Evolutionary conservation across 441 rosid species (phyloP).

Genomic region (Syzygium syzygioides): DNA sequence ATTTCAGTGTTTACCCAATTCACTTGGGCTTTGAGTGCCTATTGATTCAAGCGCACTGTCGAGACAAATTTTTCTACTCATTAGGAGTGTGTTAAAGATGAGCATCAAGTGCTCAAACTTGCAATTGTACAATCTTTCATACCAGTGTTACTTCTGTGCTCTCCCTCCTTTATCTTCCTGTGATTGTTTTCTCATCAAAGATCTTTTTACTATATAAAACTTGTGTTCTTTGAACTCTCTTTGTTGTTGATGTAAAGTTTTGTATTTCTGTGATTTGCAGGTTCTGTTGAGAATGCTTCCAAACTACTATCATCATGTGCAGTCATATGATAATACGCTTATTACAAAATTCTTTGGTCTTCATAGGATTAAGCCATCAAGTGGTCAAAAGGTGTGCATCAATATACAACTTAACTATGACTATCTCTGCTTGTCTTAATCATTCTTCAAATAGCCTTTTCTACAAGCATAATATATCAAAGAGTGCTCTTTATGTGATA

Average conservation of each 20-base stretch:
- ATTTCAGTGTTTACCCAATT: neutral
- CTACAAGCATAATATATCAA: neutral
- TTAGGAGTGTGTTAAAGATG: neutral
- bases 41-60: neutral
- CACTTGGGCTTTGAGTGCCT: neutral
- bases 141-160: neutral
- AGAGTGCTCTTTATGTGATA: neutral
- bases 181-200: neutral
- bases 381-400: constrained; percentile 80
- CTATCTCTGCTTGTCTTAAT: neutral
- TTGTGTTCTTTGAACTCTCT: constrained; percentile 1
- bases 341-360: constrained; percentile 97
- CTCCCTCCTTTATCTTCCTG: neutral
- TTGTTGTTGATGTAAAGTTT: constrained; percentile 6
- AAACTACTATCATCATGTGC: constrained; percentile 85
- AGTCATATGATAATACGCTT: constrained; percentile 87
- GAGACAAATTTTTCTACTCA: neutral
- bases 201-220: neutral
- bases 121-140: neutral
- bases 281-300: constrained; percentile 98
- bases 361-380: constrained; percentile 97
- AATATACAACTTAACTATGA: neutral
- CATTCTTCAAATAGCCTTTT: neutral
- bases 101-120: neutral
- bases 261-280: constrained; percentile 28